Evolutionary conservation across 495 filamentous ascomycete genomes (phyloP).

Genomic region (Durotheca rogersii): DNA sequence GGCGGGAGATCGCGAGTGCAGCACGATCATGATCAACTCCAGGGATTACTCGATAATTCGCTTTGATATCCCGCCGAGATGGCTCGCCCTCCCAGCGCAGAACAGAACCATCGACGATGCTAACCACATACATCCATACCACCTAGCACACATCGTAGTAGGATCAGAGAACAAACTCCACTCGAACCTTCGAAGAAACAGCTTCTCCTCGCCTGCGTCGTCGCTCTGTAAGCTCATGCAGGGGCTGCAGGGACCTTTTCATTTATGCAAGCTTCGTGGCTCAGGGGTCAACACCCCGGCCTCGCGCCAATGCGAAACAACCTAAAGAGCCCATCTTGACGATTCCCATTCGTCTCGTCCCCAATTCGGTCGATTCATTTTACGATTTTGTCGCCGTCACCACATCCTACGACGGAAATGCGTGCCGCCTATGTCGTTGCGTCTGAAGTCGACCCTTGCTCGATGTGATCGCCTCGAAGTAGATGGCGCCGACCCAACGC

Average conservation of each 20-base stretch:
- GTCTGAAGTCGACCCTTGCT: neutral
- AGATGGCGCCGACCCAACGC: neutral
- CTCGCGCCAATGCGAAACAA: neutral
- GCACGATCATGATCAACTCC: neutral
- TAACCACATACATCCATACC: neutral
- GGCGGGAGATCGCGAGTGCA: neutral
- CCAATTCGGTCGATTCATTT: neutral
- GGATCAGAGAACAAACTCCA: neutral
- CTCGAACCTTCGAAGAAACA: no score
- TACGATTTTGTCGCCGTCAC: neutral
- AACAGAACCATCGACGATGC: no score
- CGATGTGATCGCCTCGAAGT: neutral
- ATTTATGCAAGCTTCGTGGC: neutral
- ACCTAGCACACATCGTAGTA: neutral
- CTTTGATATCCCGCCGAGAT: no score
- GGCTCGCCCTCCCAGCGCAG: no score
- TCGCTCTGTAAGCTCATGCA: neutral
- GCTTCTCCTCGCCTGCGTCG: neutral
- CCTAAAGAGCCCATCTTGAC: neutral
- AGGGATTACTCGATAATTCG: no score
- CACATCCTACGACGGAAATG: neutral
- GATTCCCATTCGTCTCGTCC: neutral
- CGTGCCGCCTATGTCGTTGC: neutral
- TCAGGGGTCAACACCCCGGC: neutral
- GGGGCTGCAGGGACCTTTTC: neutral